These are phyloP conservation scores for Suhomyces xylopsoci DNA, from an alignment of 805 yeast species.

Conservation along the genomic window DNA sequence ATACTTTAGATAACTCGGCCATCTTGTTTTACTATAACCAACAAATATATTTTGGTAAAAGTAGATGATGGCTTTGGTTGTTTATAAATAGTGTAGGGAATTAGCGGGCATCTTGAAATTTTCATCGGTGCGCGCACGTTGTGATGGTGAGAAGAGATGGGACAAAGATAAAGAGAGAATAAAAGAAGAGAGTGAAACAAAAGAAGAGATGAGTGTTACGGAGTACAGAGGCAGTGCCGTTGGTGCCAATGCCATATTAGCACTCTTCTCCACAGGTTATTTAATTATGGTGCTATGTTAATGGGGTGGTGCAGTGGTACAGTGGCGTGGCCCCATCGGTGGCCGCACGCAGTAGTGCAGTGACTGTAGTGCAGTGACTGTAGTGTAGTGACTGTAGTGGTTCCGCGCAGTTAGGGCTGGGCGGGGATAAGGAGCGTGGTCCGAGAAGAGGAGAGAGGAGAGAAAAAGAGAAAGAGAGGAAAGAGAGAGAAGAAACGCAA, in stretches of 20 bases:
- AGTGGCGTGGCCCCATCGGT: not conserved
- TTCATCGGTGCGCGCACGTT: conserved; percentile 4
- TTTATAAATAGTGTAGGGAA: not conserved
- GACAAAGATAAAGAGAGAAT: too few species aligned
- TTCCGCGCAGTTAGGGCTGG: not conserved
- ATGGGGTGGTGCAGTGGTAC: too few species aligned
- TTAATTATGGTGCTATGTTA: too few species aligned
- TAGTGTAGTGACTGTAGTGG: not conserved
- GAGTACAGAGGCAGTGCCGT: not conserved
- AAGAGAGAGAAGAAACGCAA: not conserved
- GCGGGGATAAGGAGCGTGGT: not conserved
- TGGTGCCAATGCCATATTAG: not conserved
- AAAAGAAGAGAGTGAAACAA: too few species aligned
- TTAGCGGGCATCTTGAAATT: conserved; percentile 4
- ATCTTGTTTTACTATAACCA: not conserved
- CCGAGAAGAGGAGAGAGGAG: too few species aligned
- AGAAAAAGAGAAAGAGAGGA: too few species aligned
- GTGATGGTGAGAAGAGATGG: not conserved
- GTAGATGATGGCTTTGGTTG: not conserved
- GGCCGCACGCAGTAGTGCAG: not conserved
- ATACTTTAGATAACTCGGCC: conserved; percentile 29
- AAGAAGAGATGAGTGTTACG: not conserved
- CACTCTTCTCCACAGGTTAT: too few species aligned
- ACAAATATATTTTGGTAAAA: not conserved
- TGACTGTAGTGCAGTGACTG: not conserved